Base-by-base conservation (phyloP, 352 stramenopile genomes). In the Globisporangium cylindrosporum region DNA sequence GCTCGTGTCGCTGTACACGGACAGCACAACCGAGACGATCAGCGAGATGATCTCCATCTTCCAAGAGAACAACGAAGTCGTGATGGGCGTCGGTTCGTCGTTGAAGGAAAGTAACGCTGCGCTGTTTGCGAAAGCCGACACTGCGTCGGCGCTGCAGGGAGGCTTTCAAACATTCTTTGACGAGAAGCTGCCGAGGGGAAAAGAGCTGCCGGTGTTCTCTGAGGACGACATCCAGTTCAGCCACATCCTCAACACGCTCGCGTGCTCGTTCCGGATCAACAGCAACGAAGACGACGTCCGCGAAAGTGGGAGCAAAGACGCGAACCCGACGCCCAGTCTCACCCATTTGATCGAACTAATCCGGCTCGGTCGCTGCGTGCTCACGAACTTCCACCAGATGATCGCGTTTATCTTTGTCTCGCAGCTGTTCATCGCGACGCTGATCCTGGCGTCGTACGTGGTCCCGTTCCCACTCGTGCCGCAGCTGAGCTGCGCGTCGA, bases 1-100 rank as follows among this genome's bases (percentile, higher is more conserved):
- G 10, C 77, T 99, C 32, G 98, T 99, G 32, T 98, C 91, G 58
- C 79, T 99, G 7, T 99, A 98, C 73, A 99, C 98, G 2, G 97
- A 99, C 79, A 97, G 95, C 49, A 99, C 96, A 3, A 96, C 97
- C 15, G 81, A 96, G 64, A 98, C 92, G 15, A 98, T 98, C 38
- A 90, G 87, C 69, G 93, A 99, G 64, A 99, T 99, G 84, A 86
- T 93, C 27, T 85, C 74, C 1, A 89, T 96, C 38, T 96, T 97
- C 59, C 86, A 95, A 43, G 79, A 94, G 55, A 88, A 96, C 67
- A 66, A 94, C 38, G 89, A 95, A 70, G 84, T 96, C 36, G 77
- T 94, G 22, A 80, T 95, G 73, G 87, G 84, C 24, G 85, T 96
- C 32, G 88, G 88, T 0, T 91, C 83, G 24, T 92, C 86, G 14